Base-by-base conservation (phyloP, 202 grass and related monocot genomes). In the Brachypodium distachyon region DNA sequence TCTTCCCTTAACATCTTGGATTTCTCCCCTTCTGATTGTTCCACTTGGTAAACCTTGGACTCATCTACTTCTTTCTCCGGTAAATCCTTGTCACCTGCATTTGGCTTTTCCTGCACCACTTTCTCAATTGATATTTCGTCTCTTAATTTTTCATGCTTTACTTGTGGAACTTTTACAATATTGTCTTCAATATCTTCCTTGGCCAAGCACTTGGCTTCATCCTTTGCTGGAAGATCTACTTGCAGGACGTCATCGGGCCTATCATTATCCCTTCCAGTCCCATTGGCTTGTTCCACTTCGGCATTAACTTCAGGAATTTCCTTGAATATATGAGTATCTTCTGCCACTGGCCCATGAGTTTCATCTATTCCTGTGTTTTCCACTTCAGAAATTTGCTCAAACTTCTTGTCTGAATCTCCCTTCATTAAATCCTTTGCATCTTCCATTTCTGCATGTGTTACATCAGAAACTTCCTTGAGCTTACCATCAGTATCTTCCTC, bases 401-500 rank as follows among this genome's bases (percentile, higher is more conserved):
- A 41, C 26, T 53, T 71, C 18, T 6, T 52, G 3, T 62, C 36
- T 9, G 64, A 48, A 62, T 61, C 34, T 49, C 61, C 64, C 5
- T 77, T 29, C 1, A 61, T 18, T 1, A 69, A 50, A 50, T 18
- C 25, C 7, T 77, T 53, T 2, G 8, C 27, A 50, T 21, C 25
- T 61, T 70, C 44, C 32, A 39, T 19, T 42, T 70, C 19, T 52
- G 23, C 73, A 61, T 49, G 52, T 3, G 23, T 42, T 39, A 50
- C 72, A 39, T 60, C 39, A 8, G 32, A 67, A 48, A 83, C 10
- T 62, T 70, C 51, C 9, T 53, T 33, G 36, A 82, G 46, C 44
- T 68, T 77, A 52, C 6, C 64, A 62, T 71, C 54, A 53, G 43
- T 41, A 71, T 26, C 42, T 68, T 81, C 43, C 78, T 53, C 81